Conservation (phyloP, 129 eudicot genomes). For the Kitagawia praeruptora region DNA sequence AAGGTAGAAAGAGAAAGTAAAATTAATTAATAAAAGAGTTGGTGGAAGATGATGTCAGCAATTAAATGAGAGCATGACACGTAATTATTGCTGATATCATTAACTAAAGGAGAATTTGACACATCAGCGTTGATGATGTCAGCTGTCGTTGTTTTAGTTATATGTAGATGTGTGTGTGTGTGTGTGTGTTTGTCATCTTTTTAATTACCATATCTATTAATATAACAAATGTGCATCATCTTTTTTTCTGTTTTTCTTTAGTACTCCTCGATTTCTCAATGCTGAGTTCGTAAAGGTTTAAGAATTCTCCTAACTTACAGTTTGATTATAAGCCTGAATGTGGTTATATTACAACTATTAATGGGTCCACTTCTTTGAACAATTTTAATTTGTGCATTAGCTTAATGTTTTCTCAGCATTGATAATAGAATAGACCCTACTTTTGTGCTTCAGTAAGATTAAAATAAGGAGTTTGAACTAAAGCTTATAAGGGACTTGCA, state of each 20-base stretch:
- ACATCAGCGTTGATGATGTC: too few relatives aligned
- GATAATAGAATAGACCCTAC: background rate
- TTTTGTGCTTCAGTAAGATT: background rate
- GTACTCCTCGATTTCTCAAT: background rate
- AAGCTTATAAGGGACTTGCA: background rate
- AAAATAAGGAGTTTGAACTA: background rate
- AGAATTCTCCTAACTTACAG: background rate
- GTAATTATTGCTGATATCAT: too few relatives aligned
- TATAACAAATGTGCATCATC: background rate
- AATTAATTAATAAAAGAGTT: too few relatives aligned
- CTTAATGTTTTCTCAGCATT: background rate
- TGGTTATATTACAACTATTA: background rate
- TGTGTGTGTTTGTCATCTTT: too few relatives aligned
- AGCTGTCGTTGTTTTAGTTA: too few relatives aligned
- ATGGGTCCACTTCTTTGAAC: background rate
- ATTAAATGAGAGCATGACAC: too few relatives aligned
- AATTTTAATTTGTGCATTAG: too few relatives aligned
- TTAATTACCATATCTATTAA: background rate
- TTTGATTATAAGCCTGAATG: background rate
- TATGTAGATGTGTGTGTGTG: too few relatives aligned
- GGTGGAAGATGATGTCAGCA: too few relatives aligned
- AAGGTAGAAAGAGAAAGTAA: too few relatives aligned
- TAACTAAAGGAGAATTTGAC: too few relatives aligned
- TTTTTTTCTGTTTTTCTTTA: background rate
- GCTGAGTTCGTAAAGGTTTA: background rate